These are phyloP conservation scores for Spinacia oleracea DNA, from an alignment of 179 eudicot genomes.

Conservation along the genomic window DNA sequence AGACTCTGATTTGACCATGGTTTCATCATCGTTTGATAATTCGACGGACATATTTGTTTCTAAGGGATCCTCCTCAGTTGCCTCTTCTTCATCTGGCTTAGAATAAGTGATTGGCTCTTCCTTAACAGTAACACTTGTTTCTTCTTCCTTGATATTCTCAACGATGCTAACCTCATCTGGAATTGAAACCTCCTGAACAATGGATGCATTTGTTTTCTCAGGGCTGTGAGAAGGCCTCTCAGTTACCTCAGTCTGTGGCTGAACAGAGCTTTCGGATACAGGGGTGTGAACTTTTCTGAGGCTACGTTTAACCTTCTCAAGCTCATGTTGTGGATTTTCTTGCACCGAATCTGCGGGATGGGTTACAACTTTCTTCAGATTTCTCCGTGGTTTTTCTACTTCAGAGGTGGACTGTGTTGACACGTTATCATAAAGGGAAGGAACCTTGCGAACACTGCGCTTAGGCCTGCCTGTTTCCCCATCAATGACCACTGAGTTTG, in stretches of 20 bases:
- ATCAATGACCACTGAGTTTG: slow-evolving; percentile 42
- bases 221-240: slow-evolving; percentile 45
- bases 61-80: slow-evolving; percentile 22
- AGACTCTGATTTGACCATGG: slow-evolving; percentile 27
- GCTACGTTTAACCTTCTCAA: slow-evolving; percentile 77
- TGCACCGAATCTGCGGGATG: slow-evolving; percentile 54
- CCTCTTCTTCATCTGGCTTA: slow-evolving; percentile 27
- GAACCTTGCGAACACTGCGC: slow-evolving; percentile 56
- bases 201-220: slow-evolving; percentile 27
- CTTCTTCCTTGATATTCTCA: slow-evolving; percentile 38
- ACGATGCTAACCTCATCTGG: slow-evolving; percentile 26
- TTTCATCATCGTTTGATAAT: slow-evolving; percentile 33
- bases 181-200: slow-evolving; percentile 25
- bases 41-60: slow-evolving; percentile 26
- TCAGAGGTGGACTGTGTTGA: slow-evolving; percentile 46
- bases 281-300: slow-evolving; percentile 69
- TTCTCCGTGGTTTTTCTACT: slow-evolving; percentile 59
- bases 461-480: slow-evolving; percentile 62
- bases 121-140: slow-evolving; percentile 21
- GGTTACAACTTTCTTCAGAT: slow-evolving; percentile 50
- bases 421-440: slow-evolving; percentile 44
- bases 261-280: slow-evolving; percentile 43
- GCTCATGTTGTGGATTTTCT: slow-evolving; percentile 75
- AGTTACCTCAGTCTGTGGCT: slow-evolving; percentile 40
- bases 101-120: slow-evolving; percentile 26